These are phyloP conservation scores for Pichia cabralensis DNA, from an alignment of 805 yeast species.

Conservation along the genomic window DNA sequence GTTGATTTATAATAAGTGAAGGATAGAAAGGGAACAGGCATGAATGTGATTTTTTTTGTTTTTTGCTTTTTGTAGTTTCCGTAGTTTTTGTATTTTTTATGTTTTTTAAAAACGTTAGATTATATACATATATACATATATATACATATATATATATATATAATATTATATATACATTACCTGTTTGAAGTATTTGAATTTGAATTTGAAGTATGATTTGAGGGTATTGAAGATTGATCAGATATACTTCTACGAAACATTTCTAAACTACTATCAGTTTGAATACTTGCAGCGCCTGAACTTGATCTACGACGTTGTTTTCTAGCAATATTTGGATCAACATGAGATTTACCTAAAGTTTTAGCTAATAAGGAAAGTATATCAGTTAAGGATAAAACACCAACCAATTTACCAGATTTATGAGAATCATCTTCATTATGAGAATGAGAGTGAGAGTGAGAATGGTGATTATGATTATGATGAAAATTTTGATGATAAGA, in stretches of 20 bases:
- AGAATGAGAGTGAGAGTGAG: neutral
- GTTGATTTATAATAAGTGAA: too few species aligned
- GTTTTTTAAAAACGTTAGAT: too few species aligned
- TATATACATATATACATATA: too few species aligned
- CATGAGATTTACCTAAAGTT: slow-evolving; percentile 51
- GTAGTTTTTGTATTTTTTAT: too few species aligned
- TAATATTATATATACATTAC: too few species aligned
- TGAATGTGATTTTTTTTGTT: too few species aligned
- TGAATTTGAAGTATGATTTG: neutral
- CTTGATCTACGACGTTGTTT: slow-evolving; percentile 72
- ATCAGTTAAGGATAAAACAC: slow-evolving; percentile 89
- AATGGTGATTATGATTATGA: slow-evolving; percentile 4
- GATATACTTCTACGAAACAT: slow-evolving; percentile 33
- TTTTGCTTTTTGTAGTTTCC: too few species aligned
- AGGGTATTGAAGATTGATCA: slow-evolving; percentile 7
- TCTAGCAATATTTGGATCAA: slow-evolving; percentile 83
- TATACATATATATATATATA: too few species aligned
- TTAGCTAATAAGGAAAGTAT: slow-evolving; percentile 73
- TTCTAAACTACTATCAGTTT: slow-evolving; percentile 29
- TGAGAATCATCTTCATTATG: slow-evolving; percentile 27
- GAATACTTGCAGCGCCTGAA: slow-evolving; percentile 26
- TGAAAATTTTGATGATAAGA: slow-evolving; percentile 2
- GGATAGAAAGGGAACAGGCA: too few species aligned
- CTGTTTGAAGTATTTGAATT: neutral
- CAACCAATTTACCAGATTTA: slow-evolving; percentile 72